These are phyloP conservation scores for Ophiorrhiza pumila DNA, from an alignment of 257 asterid species.

Conservation along the genomic window DNA sequence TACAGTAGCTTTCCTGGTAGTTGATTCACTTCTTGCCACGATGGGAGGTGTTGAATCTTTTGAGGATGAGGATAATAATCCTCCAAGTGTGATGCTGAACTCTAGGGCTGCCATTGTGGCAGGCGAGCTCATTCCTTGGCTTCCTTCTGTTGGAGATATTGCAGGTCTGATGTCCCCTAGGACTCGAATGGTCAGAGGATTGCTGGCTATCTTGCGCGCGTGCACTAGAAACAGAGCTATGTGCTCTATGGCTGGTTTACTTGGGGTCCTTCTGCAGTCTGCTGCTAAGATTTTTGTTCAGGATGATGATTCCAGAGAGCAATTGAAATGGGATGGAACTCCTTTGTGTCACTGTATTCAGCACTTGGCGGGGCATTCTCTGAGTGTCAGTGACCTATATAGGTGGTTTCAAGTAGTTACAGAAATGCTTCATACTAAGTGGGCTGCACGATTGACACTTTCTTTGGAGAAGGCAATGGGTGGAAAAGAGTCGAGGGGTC, in stretches of 20 bases:
- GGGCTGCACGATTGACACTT: constrained; percentile 77
- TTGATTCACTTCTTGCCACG: constrained; percentile 96
- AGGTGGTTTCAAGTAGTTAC: constrained; percentile 74
- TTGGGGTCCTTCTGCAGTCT: constrained; percentile 68
- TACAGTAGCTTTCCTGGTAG: constrained; percentile 66
- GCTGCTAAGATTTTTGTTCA: constrained; percentile 72
- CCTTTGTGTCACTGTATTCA: constrained; percentile 89
- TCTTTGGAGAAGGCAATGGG: constrained; percentile 94
- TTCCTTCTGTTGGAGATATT: constrained; percentile 76
- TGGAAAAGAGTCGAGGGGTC: constrained; percentile 93
- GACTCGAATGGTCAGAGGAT: constrained; percentile 94
- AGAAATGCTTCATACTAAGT: constrained; percentile 55
- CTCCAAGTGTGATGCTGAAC: constrained; percentile 98
- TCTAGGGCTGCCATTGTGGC: constrained; percentile 99
- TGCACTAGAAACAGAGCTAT: constrained; percentile 94
- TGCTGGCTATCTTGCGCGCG: constrained; percentile 94
- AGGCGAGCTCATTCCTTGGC: constrained; percentile 93
- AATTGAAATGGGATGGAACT: constrained; percentile 75
- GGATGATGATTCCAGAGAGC: constrained; percentile 48
- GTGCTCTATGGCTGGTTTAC: constrained; percentile 90
- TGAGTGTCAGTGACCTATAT: constrained; percentile 72
- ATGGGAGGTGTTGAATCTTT: constrained; percentile 99
- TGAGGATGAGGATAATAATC: constrained; percentile 86
- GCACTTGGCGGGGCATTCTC: constrained; percentile 90
- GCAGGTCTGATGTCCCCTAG: constrained; percentile 91